Base-by-base conservation (phyloP, 2,329 filamentous ascomycete species). In the Xylariaceae sp. region DNA sequence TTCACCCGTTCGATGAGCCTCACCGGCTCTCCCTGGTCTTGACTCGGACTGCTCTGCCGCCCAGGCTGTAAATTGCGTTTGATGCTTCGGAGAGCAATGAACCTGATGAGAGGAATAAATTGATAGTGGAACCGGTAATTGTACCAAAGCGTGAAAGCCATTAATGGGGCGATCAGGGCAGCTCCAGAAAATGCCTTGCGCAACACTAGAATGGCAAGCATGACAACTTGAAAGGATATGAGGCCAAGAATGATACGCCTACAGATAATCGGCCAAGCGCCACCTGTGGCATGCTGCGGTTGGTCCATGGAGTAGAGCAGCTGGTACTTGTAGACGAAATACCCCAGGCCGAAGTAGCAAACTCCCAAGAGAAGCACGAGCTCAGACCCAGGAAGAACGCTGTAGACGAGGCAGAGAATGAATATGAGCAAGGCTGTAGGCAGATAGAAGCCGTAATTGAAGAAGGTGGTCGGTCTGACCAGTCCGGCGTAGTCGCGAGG, bases 251-350 rank as follows among this genome's bases (percentile, higher is more conserved):
- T 83, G 55, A 96, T 81, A 34, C 94, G 88, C 67, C 94, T 90
- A 72, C 91, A 96, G 58, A 99, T 96, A 80, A 99, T 95, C 46
- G 88, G 87, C 94, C 94, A 99, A 4, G 92, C 91, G 57, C 87
- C 85, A 18, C 95, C 95, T 0, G 92, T 97, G 15, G 91, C 90
- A 68, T 96, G 91, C 66, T 95, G 90, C 15, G 90, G 88, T 69
- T 97, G 92, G 65, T 97, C 92, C 94, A 99, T 99, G 30, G 94
- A 91, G 70, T 99, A 99, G 4, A 99, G 79, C 4, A 99, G 78
- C 74, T 99, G 95, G 72, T 99, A 99, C 70, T 96, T 96, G 80
- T 95, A 95, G 30, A 89, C 88, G 67, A 92, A 92, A 69, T 89
- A 88, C 18, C 91, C 91, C 13, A 95, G 80, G 18, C 82, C 68